A percentile compares a stretch with the other conserved stretches of the same genome.
These are phyloP conservation scores for Protomyces lactucae-debilis DNA, from an alignment of 1,139 yeast genomes.

Conservation along the genomic window DNA sequence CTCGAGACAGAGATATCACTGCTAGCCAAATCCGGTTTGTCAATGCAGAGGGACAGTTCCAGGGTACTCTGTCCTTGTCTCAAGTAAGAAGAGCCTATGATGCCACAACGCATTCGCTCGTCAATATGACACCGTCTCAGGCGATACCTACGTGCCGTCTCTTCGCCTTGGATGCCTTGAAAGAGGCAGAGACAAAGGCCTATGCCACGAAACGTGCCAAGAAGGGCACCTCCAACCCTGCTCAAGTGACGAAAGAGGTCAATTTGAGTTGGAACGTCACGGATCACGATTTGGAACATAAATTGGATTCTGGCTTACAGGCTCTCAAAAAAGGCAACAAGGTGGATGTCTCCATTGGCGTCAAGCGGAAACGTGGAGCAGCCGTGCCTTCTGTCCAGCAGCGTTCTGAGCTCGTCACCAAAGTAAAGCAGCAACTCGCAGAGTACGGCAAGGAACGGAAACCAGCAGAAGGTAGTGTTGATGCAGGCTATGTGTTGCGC, in stretches of 20 bases:
- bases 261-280: constrained; percentile 19
- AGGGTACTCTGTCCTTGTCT: constrained; percentile 3
- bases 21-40: constrained; percentile 8
- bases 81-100: constrained; percentile 14
- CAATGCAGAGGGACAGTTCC: constrained; percentile 11
- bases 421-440: neutral
- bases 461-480: constrained; percentile 12
- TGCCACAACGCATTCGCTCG: constrained; percentile 5
- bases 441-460: constrained; percentile 14
- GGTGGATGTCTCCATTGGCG: constrained; percentile 8
- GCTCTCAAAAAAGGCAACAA: constrained; percentile 18
- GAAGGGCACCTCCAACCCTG: constrained; percentile 1
- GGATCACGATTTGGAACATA: constrained; percentile 11
- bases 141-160: constrained; percentile 23
- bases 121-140: constrained; percentile 20
- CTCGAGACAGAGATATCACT: constrained; percentile 13
- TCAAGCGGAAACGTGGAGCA: constrained; percentile 1
- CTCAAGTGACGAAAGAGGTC: constrained; percentile 6
- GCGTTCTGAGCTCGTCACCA: neutral
- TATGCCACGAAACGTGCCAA: constrained; percentile 5
- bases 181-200: constrained; percentile 11
- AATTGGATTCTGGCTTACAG: constrained; percentile 16
- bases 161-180: constrained; percentile 6
- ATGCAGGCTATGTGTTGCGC: constrained; percentile 9
- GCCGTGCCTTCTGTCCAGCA: neutral